phyloP scores from a whole-genome alignment of 2,329 filamentous ascomycete species.

The Tolypocladium album region DNA sequence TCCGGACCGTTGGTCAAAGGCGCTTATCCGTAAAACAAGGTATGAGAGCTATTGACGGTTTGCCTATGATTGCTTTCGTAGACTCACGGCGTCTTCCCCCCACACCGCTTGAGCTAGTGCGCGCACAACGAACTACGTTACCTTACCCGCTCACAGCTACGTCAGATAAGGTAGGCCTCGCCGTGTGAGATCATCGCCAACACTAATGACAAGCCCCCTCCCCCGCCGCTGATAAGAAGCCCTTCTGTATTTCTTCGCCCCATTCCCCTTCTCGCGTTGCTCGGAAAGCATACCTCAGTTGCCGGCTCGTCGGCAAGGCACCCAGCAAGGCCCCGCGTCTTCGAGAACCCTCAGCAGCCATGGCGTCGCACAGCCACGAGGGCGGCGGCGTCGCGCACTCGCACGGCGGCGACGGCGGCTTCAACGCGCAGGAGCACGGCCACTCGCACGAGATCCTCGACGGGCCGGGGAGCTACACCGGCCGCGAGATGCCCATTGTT shows the following conservation, averaged over 20 bases:
- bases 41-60: too few relatives aligned
- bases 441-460: slow-evolving; percentile 94
- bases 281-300: neutral
- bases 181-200: neutral
- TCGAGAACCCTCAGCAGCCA: neutral
- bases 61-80: neutral
- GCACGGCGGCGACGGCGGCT: slow-evolving; percentile 44
- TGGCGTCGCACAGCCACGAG: slow-evolving; percentile 19
- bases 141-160: neutral
- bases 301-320: neutral
- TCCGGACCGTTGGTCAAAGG: neutral
- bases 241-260: neutral
- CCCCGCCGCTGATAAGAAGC: neutral
- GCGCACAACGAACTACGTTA: neutral
- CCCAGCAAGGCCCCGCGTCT: neutral
- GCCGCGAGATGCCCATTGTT: slow-evolving; percentile 86
- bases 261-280: neutral
- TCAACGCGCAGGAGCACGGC: slow-evolving; percentile 63
- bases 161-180: neutral
- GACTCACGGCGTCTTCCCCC: neutral
- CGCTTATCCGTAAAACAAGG: too few relatives aligned
- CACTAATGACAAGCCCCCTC: neutral
- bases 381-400: slow-evolving; percentile 41
- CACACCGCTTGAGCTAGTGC: neutral
- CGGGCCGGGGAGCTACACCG: slow-evolving; percentile 81